Evolutionary conservation across 2,329 filamentous ascomycete species (phyloP).

Genomic region (Lasiodiplodia gonubiensis): DNA sequence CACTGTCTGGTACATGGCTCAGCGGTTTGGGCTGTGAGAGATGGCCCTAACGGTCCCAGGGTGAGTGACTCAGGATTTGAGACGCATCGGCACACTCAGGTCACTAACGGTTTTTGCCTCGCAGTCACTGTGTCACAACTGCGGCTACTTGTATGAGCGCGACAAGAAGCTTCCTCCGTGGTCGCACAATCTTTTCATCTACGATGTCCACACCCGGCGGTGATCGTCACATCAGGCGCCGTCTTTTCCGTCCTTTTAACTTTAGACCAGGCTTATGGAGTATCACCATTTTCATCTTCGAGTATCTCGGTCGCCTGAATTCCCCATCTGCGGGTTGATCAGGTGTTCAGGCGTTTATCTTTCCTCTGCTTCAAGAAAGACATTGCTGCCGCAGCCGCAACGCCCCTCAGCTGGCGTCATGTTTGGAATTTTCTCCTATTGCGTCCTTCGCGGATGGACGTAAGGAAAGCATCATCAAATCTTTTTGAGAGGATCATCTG

Average conservation of each 20-base stretch:
- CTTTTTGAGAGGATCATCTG: background rate
- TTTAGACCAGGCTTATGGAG: conserved; percentile 23
- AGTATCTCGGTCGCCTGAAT: background rate
- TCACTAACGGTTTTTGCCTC: conserved; percentile 21
- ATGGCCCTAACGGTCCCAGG: conserved; percentile 83
- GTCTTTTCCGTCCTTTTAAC: background rate
- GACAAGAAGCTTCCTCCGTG: conserved; percentile 82
- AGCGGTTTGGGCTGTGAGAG: conserved; percentile 91
- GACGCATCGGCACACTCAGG: background rate
- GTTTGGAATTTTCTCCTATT: background rate
- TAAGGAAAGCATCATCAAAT: background rate
- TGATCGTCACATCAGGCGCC: conserved; percentile 13
- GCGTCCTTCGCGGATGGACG: background rate
- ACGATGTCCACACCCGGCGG: conserved; percentile 38
- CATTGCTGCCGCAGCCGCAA: background rate
- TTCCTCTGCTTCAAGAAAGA: background rate
- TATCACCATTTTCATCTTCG: conserved; percentile 8
- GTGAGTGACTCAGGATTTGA: conserved; percentile 59
- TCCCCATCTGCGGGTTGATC: conserved; percentile 1
- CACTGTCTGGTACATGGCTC: conserved; percentile 90
- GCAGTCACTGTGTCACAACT: conserved; percentile 90
- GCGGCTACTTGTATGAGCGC: conserved; percentile 85
- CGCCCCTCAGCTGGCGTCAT: background rate
- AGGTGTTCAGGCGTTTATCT: conserved; percentile 15
- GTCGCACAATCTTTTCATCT: conserved; percentile 70